These are phyloP conservation scores for Neonectria neomacrospora DNA, from an alignment of 2,329 filamentous ascomycete genomes.

Conservation along the genomic window DNA sequence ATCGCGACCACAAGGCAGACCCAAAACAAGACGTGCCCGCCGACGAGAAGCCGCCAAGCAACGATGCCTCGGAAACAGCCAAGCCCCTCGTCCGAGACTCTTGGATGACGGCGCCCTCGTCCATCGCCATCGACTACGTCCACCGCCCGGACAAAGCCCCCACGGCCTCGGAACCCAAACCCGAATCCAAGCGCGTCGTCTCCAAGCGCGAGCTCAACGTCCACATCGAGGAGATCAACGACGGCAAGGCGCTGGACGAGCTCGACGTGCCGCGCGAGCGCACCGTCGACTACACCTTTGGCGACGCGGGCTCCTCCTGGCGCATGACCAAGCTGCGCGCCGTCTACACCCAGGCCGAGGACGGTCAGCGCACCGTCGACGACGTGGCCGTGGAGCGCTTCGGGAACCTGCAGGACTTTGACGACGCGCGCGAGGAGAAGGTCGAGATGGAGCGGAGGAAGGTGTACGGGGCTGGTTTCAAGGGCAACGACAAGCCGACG, in stretches of 20 bases:
- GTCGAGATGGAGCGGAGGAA: slow-evolving; percentile 86
- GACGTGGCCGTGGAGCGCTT: slow-evolving; percentile 86
- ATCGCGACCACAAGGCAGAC: slow-evolving; percentile 55
- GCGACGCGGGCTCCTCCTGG: slow-evolving; percentile 91
- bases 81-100: slow-evolving; percentile 75
- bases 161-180: slow-evolving; percentile 62
- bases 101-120: slow-evolving; percentile 93
- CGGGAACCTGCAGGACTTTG: slow-evolving; percentile 84
- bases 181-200: slow-evolving; percentile 75
- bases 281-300: slow-evolving; percentile 81
- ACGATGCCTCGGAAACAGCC: slow-evolving; percentile 41
- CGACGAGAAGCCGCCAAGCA: slow-evolving; percentile 54
- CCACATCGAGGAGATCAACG: slow-evolving; percentile 67
- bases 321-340: slow-evolving; percentile 94
- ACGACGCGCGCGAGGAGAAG: slow-evolving; percentile 92
- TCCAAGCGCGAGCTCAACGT: slow-evolving; percentile 86
- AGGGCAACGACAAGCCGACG: slow-evolving; percentile 85
- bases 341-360: slow-evolving; percentile 82
- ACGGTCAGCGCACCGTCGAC: slow-evolving; percentile 77
- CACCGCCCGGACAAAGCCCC: slow-evolving; percentile 67
- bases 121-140: slow-evolving; percentile 85
- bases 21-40: slow-evolving; percentile 62
- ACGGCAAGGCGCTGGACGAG: slow-evolving; percentile 54
- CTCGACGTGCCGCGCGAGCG: slow-evolving; percentile 60
- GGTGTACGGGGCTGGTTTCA: slow-evolving; percentile 86